Conservation (phyloP, 1,284 basidiomycete genomes). For the Cutaneotrichosporon sp. region DNA sequence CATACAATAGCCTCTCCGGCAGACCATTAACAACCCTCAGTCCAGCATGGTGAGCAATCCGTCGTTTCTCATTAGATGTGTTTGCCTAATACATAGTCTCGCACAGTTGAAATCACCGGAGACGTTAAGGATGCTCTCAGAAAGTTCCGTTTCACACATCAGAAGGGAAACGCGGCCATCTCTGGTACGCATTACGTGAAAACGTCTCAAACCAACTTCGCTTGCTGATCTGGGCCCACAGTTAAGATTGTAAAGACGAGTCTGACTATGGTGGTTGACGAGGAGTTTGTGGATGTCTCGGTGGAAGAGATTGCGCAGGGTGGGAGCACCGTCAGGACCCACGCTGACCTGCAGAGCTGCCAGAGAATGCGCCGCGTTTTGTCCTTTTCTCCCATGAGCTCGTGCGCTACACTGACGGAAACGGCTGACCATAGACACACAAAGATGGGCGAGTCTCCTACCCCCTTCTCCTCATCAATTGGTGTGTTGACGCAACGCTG, state of each 20-base stretch:
- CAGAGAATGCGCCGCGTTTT: constrained; percentile 83
- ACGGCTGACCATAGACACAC: constrained; percentile 53
- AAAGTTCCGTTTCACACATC: constrained; percentile 74
- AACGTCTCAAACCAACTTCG: too few species aligned
- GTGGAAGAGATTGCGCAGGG: constrained; percentile 82
- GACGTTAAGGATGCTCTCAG: constrained; percentile 67
- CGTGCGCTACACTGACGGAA: constrained; percentile 22
- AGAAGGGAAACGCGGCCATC: constrained; percentile 65
- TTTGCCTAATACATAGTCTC: constrained; percentile 54
- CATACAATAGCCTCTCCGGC: too few species aligned
- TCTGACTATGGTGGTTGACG: constrained; percentile 73
- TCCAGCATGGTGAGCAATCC: too few species aligned
- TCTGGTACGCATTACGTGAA: too few species aligned
- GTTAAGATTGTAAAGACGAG: constrained; percentile 81
- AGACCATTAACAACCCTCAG: too few species aligned
- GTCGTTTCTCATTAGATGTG: too few species aligned
- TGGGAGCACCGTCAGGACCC: constrained; percentile 34
- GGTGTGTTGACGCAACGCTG: constrained; percentile 54
- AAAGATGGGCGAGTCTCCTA: constrained; percentile 78
- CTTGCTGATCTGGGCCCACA: too few species aligned
- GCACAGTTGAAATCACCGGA: constrained; percentile 76
- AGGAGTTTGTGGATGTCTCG: constrained; percentile 66
- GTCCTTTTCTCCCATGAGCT: constrained; percentile 79
- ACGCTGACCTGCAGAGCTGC: constrained; percentile 61
- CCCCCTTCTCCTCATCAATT: constrained; percentile 78